Base-by-base conservation (phyloP, 1,139 yeast genomes). In the Pichia sp. region DNA sequence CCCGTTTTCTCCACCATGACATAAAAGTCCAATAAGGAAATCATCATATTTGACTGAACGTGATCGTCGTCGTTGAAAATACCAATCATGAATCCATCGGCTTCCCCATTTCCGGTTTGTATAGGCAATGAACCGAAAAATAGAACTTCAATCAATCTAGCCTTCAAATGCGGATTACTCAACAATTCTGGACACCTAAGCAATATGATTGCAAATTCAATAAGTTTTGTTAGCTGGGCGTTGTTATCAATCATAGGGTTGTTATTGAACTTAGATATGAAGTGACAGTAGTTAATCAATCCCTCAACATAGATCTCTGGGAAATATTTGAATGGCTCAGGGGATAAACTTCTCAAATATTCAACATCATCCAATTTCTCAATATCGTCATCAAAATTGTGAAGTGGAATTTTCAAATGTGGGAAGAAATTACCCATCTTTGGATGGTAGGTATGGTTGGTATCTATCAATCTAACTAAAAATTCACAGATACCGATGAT, bases 1-100 rank as follows among this genome's bases (percentile, higher is more conserved):
- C 98, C 98, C 0, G 98, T 93, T 54, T 85, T 86, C 56, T 91
- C 99, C 39, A 88, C 91, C 70, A 85, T 87, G 28, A 91, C 94
- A 57, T 91, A 91, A 47, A 87, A 83, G 52, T 86, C 93, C 61
- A 91, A 70, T 41, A 91, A 67, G 0, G 95, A 82, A 51, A 85
- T 88, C 41, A 91, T 65, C 40, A 93, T 58, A 53, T 88, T 77
- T 33, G 78, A 67, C 30, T 65, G 62, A 1, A 86, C 82, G 33
- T 82, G 54, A 35, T 72, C 69, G 50, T 86, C 77, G 10, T 76
- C 63, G 48, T 71, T 76, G 57, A 86, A 78, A 6, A 79, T 67
- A 11, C 69, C 67, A 40, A 77, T 66, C 69, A 87, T 75, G 44
- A 80, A 81, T 0, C 97, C 98, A 4, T 85, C 79, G 11, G 61